These are phyloP conservation scores for Cryptosporidium sp. DNA, from an alignment of 169 alveolate genomes.

Conservation along the genomic window DNA sequence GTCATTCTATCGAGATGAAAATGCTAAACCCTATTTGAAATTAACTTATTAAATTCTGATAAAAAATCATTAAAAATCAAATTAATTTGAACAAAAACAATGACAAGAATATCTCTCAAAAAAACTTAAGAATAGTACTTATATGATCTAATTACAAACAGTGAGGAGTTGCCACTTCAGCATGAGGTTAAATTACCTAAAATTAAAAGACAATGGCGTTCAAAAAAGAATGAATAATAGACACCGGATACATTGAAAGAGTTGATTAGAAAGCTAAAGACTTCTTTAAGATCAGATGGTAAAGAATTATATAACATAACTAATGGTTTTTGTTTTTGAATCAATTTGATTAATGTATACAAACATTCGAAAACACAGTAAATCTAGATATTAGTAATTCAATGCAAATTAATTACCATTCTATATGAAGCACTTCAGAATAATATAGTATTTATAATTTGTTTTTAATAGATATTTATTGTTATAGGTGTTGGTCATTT, in stretches of 20 bases:
- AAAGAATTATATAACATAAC: background rate
- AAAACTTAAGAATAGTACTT: background rate
- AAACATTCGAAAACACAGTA: background rate
- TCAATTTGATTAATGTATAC: background rate
- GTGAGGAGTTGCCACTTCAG: background rate
- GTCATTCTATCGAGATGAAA: constrained; percentile 1
- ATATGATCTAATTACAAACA: background rate
- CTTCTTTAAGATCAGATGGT: background rate
- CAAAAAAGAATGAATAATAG: background rate
- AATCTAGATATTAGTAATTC: background rate
- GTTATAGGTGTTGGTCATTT: background rate
- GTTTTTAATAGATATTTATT: background rate
- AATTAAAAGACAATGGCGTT: background rate
- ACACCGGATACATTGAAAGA: background rate
- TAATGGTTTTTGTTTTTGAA: background rate
- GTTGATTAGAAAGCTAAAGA: background rate
- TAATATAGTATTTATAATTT: background rate
- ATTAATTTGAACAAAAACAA: background rate
- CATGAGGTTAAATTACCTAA: background rate
- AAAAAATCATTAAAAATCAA: background rate
- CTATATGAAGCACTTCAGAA: background rate
- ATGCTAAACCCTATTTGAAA: too few species aligned
- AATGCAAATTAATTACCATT: background rate
- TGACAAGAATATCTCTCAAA: background rate
- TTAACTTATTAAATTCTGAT: background rate